Evolutionary conservation across 2,329 filamentous ascomycete genomes (phyloP).

Genomic region (Immersiporthe knoxdaviesiana): DNA sequence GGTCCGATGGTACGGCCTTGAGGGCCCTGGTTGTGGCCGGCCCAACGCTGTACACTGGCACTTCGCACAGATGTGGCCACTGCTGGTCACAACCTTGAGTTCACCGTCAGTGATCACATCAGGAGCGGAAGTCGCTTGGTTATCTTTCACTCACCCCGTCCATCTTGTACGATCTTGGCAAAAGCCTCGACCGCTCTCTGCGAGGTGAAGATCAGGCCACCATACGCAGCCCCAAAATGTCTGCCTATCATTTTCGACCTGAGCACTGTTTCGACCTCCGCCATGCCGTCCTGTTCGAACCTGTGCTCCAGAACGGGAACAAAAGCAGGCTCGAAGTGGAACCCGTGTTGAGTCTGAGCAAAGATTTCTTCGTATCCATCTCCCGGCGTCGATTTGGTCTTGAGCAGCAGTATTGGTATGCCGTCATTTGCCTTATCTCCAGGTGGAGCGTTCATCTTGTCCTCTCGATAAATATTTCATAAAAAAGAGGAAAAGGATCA

Average conservation of each 20-base stretch:
- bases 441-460: constrained; percentile 23
- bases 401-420: constrained; percentile 72
- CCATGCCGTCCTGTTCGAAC: constrained; percentile 64
- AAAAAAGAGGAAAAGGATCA: background rate
- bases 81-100: constrained; percentile 15
- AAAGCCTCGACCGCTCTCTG: constrained; percentile 84
- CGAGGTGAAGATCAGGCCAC: constrained; percentile 82
- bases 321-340: constrained; percentile 65
- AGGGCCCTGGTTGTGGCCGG: constrained; percentile 81
- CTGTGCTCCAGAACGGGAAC: constrained; percentile 77
- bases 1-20: constrained; percentile 52
- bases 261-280: constrained; percentile 56
- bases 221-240: constrained; percentile 54
- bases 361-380: constrained; percentile 77
- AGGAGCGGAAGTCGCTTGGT: background rate
- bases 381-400: constrained; percentile 72
- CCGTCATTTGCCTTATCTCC: background rate
- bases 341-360: constrained; percentile 44
- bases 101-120: constrained; percentile 15
- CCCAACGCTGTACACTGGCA: constrained; percentile 77
- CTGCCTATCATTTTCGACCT: constrained; percentile 45
- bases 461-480: background rate
- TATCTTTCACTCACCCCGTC: constrained; percentile 44
- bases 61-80: constrained; percentile 59
- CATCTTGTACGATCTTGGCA: constrained; percentile 60